Conservation (phyloP, 2,329 filamentous ascomycete genomes). For the Madurella mycetomatis region DNA sequence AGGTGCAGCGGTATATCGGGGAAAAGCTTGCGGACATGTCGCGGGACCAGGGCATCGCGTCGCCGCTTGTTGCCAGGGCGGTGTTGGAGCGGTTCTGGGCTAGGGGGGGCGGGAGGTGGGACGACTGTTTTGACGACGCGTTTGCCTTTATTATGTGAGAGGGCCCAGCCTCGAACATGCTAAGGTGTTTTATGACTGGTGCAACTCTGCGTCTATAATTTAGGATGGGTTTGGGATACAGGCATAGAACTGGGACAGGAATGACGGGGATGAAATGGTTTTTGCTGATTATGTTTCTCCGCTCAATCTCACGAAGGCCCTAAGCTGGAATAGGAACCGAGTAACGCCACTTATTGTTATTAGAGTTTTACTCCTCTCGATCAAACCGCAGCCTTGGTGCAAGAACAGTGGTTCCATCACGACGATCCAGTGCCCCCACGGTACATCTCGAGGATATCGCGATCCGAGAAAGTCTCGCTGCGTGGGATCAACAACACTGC, state of each 20-base stretch:
- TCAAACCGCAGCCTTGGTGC: not conserved
- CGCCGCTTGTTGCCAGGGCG: constrained; percentile 19
- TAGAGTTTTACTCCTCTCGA: not conserved
- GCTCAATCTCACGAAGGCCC: too few relatives aligned
- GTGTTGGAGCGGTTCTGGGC: constrained; percentile 22
- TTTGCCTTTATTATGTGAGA: constrained; percentile 12
- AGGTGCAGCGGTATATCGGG: constrained; percentile 18
- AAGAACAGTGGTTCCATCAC: not conserved
- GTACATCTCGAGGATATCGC: not conserved
- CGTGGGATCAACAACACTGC: not conserved
- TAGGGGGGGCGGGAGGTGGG: constrained; percentile 17
- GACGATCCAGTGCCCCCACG: not conserved
- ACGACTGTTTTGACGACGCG: constrained; percentile 17
- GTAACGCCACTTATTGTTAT: too few relatives aligned
- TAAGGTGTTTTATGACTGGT: not conserved
- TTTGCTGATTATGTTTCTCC: too few relatives aligned
- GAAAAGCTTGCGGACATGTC: constrained; percentile 18
- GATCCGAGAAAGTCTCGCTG: not conserved
- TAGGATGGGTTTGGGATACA: too few relatives aligned
- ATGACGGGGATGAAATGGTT: too few relatives aligned
- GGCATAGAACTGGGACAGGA: too few relatives aligned
- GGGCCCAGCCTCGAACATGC: not conserved
- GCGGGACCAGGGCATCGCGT: constrained; percentile 20
- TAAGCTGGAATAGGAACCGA: too few relatives aligned
- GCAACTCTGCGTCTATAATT: too few relatives aligned